These are phyloP conservation scores for Rauvolfia tetraphylla DNA, from an alignment of 257 asterid genomes.

Conservation along the genomic window DNA sequence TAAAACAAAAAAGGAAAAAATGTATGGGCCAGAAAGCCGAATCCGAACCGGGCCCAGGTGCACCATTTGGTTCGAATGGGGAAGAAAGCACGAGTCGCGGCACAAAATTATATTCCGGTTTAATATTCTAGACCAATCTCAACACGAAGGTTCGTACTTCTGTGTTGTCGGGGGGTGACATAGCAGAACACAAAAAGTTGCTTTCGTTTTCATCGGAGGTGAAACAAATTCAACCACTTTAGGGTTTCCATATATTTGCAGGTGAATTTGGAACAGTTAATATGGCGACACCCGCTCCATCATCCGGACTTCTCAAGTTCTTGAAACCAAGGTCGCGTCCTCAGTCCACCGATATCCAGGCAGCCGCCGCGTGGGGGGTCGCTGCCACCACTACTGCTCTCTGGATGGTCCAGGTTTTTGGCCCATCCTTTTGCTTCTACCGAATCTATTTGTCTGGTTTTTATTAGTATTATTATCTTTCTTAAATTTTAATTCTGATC, in stretches of 20 bases:
- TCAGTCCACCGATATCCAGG: constrained; percentile 50
- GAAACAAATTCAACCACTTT: not conserved
- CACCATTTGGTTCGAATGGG: not conserved
- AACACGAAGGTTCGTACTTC: not conserved
- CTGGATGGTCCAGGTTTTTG: constrained; percentile 46
- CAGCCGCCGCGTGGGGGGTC: constrained; percentile 77
- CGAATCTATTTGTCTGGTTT: not conserved
- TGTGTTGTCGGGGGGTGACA: not conserved
- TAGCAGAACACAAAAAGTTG: not conserved
- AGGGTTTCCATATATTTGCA: constrained; percentile 6
- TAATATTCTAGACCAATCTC: not conserved
- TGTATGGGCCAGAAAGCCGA: no score
- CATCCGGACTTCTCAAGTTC: constrained; percentile 45
- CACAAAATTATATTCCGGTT: no score
- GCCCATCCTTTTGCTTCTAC: not conserved
- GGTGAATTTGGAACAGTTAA: constrained; percentile 3
- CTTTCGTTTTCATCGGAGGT: not conserved
- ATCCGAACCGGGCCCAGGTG: not conserved
- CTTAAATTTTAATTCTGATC: not conserved
- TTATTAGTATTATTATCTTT: not conserved
- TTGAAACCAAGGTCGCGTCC: constrained; percentile 41
- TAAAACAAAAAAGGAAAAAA: no score
- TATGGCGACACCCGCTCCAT: constrained; percentile 49
- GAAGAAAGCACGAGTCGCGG: no score
- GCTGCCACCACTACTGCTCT: constrained; percentile 63